Conservation (phyloP, 164 flowering plant species). For the Vitis labrusca region DNA sequence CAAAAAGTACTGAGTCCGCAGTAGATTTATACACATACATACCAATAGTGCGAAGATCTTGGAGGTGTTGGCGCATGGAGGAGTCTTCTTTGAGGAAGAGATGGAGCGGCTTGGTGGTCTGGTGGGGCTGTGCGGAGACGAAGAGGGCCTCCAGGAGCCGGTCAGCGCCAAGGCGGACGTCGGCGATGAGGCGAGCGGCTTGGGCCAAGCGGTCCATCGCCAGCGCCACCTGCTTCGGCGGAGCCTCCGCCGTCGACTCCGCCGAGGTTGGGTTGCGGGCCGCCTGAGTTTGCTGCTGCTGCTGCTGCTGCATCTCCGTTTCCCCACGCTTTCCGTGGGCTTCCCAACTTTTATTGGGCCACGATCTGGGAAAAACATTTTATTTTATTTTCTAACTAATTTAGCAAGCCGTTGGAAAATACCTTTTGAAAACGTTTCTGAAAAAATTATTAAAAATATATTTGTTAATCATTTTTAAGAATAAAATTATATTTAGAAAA, state of each 20-base stretch:
- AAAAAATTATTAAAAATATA: too few species aligned
- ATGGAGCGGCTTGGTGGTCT: slow-evolving; percentile 48
- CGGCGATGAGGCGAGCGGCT: slow-evolving; percentile 81
- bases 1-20: too few species aligned
- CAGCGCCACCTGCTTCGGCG: slow-evolving; percentile 94
- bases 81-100: slow-evolving; percentile 67
- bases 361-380: too few species aligned
- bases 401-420: too few species aligned
- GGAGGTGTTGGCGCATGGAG: slow-evolving; percentile 76
- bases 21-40: background rate
- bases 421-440: too few species aligned
- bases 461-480: too few species aligned
- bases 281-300: background rate
- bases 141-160: slow-evolving; percentile 85
- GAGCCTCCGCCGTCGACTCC: slow-evolving; percentile 58
- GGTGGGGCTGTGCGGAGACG: slow-evolving; percentile 51
- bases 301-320: slow-evolving; percentile 6
- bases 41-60: slow-evolving; percentile 82
- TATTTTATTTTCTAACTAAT: too few species aligned
- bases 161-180: slow-evolving; percentile 86
- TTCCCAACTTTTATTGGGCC: too few species aligned
- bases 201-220: slow-evolving; percentile 82
- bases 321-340: too few species aligned
- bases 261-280: slow-evolving; percentile 9
- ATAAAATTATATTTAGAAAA: too few species aligned